Conservation (phyloP, 2,329 filamentous ascomycete species). For the Diplocarpon rosae region DNA sequence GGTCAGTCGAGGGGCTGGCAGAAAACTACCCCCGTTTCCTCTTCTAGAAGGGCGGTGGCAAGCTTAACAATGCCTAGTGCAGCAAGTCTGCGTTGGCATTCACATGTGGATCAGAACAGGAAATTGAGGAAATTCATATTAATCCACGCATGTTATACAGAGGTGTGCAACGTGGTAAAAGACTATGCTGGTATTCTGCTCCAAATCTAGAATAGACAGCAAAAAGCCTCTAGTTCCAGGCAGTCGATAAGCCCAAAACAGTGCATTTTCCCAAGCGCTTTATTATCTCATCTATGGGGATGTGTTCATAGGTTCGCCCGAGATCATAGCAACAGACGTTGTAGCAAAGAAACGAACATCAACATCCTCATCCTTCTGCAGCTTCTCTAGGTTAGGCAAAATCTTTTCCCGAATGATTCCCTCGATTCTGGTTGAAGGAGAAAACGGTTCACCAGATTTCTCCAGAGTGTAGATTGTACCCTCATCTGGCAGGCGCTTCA, state of each 20-base stretch:
- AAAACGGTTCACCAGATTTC: conserved; percentile 54
- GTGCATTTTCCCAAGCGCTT: conserved; percentile 20
- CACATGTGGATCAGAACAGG: background rate
- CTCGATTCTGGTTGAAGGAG: conserved; percentile 59
- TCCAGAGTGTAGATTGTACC: conserved; percentile 79
- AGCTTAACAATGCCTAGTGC: background rate
- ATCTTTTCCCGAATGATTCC: conserved; percentile 80
- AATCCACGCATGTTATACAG: conserved; percentile 9
- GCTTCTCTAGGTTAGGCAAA: conserved; percentile 81
- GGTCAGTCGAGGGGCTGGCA: background rate
- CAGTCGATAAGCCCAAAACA: conserved; percentile 17
- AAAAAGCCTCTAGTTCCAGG: conserved; percentile 18
- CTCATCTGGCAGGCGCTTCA: conserved; percentile 80
- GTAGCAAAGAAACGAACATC: conserved; percentile 97
- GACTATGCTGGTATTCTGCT: conserved; percentile 27
- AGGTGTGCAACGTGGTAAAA: conserved; percentile 5
- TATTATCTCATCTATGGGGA: conserved; percentile 31
- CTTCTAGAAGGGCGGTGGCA: conserved; percentile 8
- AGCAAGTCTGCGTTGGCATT: background rate
- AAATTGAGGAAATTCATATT: background rate
- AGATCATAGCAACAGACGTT: conserved; percentile 54
- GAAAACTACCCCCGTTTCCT: conserved; percentile 8
- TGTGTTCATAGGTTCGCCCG: conserved; percentile 43
- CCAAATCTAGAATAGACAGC: conserved; percentile 25
- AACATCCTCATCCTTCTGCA: conserved; percentile 95